Evolutionary conservation across 1,284 basidiomycete genomes (phyloP), one percentile per base, ranked within the genome.

Genomic region (Cerioporus squamosus): DNA sequence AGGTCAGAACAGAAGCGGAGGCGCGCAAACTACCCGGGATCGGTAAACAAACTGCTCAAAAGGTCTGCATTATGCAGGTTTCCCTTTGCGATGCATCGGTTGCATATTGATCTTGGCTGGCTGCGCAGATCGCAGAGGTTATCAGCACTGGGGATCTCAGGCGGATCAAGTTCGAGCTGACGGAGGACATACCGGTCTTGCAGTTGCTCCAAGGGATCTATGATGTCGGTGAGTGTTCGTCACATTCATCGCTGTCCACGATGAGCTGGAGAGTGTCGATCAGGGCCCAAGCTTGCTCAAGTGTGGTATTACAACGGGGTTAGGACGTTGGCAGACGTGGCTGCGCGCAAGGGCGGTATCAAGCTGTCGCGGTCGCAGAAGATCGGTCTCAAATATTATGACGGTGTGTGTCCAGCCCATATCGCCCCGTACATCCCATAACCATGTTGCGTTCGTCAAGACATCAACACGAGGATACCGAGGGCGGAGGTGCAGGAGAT

Each of bases 391-490:
- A 72, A 81, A 60, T 88, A 85, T 61, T 95, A 95, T 70, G 85
- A 93, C 60, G 93, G 90, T 87, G 29, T 29, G 76, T 57, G 4
- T 15, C 23, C 8, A 18, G 29, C 33, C 23, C 40, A n/a, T 23
- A 5, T 18, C 18, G 26, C 9, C 18, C 12, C 12, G 9, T 36
- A 14, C 33, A 6, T 10, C 14, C 12, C 33, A 50, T n/a, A 36
- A 23, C 8, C 17, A 24, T 29, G 52, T 39, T 39, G 6, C 44
- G 31, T 24, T 40, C n/a, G 86, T 53, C 33, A 36, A 89, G 91
- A 94, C 70, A 84, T 91, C 58, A 86, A 92, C 65, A 72, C 79
- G 44, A 81, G 94, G n/a, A 97, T 97, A 80, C 92, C 94, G 1
- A 81, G 94, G 20, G 79, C 77, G 26, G 95, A 97, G 74, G 93